A percentile compares a stretch with the other conserved stretches of the same genome.
Evolutionary conservation across 2,329 filamentous ascomycete genomes (phyloP).

Genomic region (Cladosporium cucumerinum): DNA sequence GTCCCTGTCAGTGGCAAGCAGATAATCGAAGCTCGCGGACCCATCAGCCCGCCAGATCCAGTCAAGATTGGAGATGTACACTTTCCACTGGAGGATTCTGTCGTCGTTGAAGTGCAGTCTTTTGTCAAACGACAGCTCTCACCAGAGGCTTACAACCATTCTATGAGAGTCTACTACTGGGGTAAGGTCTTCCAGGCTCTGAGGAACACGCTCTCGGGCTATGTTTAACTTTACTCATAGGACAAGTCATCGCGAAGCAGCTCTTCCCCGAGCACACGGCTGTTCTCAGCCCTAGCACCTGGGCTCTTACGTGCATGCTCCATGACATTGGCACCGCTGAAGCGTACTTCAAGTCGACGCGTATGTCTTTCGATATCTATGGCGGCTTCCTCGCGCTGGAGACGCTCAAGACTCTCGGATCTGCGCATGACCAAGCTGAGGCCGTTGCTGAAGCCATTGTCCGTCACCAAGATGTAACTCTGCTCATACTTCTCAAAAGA

Average conservation of each 20-base stretch:
- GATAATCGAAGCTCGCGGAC: conserved; percentile 2
- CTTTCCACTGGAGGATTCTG: neutral
- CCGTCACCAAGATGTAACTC: conserved; percentile 67
- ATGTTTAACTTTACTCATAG: neutral
- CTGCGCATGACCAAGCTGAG: conserved; percentile 61
- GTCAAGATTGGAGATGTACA: neutral
- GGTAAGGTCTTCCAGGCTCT: conserved; percentile 39
- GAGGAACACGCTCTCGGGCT: neutral
- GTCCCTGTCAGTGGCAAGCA: conserved; percentile 1
- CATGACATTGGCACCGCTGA: conserved; percentile 71
- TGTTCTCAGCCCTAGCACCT: conserved; percentile 52
- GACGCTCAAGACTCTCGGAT: conserved; percentile 47
- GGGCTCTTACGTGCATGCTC: conserved; percentile 63
- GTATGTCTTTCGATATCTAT: conserved; percentile 69
- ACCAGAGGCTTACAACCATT: conserved; percentile 65
- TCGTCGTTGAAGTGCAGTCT: neutral
- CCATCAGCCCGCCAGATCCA: neutral
- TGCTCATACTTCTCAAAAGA: neutral
- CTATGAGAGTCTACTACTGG: conserved; percentile 69
- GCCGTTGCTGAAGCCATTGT: conserved; percentile 69
- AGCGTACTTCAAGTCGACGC: conserved; percentile 56
- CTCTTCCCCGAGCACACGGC: neutral
- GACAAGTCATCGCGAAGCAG: conserved; percentile 14
- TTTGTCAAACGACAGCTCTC: conserved; percentile 17
- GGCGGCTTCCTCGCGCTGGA: conserved; percentile 60